phyloP scores from a whole-genome alignment of 2,329 filamentous ascomycete genomes.

The Aspergillus arachidicola region DNA sequence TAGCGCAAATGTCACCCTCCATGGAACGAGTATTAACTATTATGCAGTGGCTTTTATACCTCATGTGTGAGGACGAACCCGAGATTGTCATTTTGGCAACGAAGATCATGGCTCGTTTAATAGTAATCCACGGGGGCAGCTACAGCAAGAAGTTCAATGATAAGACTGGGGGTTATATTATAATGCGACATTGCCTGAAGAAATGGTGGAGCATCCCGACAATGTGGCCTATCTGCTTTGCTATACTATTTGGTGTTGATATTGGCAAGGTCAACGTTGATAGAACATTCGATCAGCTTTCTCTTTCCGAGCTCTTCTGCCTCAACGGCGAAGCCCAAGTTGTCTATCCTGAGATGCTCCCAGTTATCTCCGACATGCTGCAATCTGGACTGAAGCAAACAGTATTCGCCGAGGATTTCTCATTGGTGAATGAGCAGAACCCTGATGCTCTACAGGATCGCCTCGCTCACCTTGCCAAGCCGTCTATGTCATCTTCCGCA shows the following conservation, averaged over 20 bases:
- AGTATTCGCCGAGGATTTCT: slow-evolving; percentile 62
- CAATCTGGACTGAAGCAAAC: slow-evolving; percentile 75
- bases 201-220: slow-evolving; percentile 86
- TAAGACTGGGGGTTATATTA: slow-evolving; percentile 84
- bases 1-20: slow-evolving; percentile 7
- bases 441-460: slow-evolving; percentile 12
- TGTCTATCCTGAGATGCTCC: slow-evolving; percentile 74
- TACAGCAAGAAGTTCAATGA: slow-evolving; percentile 85
- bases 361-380: slow-evolving; percentile 82
- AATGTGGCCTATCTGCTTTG: slow-evolving; percentile 86
- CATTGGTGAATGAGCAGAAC: slow-evolving; percentile 51
- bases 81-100: slow-evolving; percentile 79
- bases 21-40: slow-evolving; percentile 10
- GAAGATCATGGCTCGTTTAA: slow-evolving; percentile 79
- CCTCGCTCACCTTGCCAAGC: slow-evolving; percentile 10
- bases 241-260: slow-evolving; percentile 83
- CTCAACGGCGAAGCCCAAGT: slow-evolving; percentile 63
- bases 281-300: slow-evolving; percentile 72
- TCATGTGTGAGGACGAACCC: slow-evolving; percentile 82
- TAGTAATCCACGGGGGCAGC: slow-evolving; percentile 76
- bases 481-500: slow-evolving; percentile 17
- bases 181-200: slow-evolving; percentile 80
- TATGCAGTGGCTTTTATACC: slow-evolving; percentile 80
- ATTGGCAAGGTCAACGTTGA: slow-evolving; percentile 74
- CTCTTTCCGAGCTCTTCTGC: slow-evolving; percentile 71